These are phyloP conservation scores for Chytriomyces confervae DNA, from an alignment of 192 early-diverging fungal species.

Conservation along the genomic window DNA sequence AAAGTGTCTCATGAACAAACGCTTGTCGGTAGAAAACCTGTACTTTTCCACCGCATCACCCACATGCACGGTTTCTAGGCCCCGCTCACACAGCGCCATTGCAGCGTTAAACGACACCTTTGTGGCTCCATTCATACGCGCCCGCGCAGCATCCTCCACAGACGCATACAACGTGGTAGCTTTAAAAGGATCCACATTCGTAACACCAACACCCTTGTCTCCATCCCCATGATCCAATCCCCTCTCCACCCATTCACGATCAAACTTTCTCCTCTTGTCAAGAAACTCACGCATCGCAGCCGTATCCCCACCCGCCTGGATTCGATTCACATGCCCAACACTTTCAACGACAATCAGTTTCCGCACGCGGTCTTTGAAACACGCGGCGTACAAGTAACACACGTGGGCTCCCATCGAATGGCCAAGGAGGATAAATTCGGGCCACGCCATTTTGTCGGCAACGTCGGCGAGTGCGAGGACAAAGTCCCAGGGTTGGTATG, in stretches of 20 bases:
- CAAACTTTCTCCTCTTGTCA: conserved; percentile 2
- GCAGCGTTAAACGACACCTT: conserved; percentile 43
- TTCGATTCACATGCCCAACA: conserved; percentile 42
- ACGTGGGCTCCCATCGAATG: conserved; percentile 51
- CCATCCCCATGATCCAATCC: no score
- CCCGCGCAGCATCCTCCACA: conserved; percentile 45
- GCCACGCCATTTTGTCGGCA: conserved; percentile 37
- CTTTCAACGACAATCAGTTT: conserved; percentile 48
- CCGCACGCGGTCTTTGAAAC: conserved; percentile 38
- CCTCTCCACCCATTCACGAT: conserved; percentile 30
- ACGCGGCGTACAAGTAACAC: conserved; percentile 36
- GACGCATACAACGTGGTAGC: conserved; percentile 30
- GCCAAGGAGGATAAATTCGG: conserved; percentile 36
- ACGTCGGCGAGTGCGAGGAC: conserved; percentile 31
- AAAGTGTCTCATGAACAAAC: conserved; percentile 42
- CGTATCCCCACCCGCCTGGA: conserved; percentile 28
- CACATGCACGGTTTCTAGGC: conserved; percentile 4
- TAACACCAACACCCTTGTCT: not conserved
- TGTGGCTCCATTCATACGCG: conserved; percentile 43
- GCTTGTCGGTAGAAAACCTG: conserved; percentile 45
- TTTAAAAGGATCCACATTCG: not conserved
- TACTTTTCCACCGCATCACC: conserved; percentile 23
- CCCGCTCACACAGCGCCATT: conserved; percentile 43
- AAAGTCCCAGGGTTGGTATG: conserved; percentile 50
- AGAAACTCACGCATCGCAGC: conserved; percentile 26